Conservation (phyloP, 202 grass and related monocot genomes). For the Carex arenaria region DNA sequence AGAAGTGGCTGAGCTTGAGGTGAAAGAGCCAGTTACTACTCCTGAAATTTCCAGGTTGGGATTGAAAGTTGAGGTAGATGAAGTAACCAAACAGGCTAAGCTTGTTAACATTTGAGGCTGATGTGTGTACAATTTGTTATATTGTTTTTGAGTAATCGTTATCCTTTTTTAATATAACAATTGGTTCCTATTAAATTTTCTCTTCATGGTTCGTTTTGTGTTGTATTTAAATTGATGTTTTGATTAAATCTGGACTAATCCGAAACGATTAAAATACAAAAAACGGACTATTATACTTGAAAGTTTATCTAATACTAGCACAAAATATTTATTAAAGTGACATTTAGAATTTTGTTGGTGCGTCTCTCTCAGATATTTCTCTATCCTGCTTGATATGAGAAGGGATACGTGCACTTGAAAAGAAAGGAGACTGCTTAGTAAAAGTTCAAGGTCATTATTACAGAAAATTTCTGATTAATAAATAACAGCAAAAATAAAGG, state of each 20-base stretch:
- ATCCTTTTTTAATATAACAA: background rate
- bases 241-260: too few relatives aligned
- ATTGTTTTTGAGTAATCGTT: constrained; percentile 6
- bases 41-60: constrained; percentile 68
- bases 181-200: background rate
- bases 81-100: constrained; percentile 51
- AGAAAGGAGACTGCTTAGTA: too few relatives aligned
- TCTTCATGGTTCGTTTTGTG: background rate
- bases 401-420: too few relatives aligned
- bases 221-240: too few relatives aligned
- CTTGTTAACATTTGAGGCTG: constrained; percentile 67
- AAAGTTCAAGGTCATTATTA: background rate
- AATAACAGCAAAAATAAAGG: background rate
- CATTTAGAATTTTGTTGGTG: too few relatives aligned
- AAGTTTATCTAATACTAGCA: too few relatives aligned
- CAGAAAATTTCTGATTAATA: background rate
- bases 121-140: constrained; percentile 26
- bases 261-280: too few relatives aligned
- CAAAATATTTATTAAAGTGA: too few relatives aligned
- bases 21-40: constrained; percentile 72
- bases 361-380: too few relatives aligned
- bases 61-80: constrained; percentile 76
- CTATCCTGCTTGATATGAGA: too few relatives aligned
- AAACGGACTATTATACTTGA: too few relatives aligned
- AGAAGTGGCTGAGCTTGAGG: constrained; percentile 60